Evolutionary conservation across 345 rosid species (phyloP), one percentile per base, ranked within the genome.

Genomic region (Atalantia buxifolia): DNA sequence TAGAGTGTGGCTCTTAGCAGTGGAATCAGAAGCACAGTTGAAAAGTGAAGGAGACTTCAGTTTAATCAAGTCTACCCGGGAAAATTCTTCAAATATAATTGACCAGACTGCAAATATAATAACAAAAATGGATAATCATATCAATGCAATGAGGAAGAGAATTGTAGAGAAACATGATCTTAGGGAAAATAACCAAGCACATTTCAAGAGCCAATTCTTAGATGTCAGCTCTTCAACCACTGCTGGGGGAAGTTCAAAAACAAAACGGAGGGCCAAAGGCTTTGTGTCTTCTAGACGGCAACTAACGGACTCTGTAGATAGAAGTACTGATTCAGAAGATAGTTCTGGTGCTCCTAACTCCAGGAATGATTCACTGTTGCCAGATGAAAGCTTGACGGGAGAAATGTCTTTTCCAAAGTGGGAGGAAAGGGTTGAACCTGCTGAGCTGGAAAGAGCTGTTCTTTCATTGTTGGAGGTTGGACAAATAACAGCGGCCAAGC

Each of bases 1-100:
- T 68, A 89, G 94, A 82, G 98, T 91, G 80, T 94, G 99, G 99
- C 91, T 96, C 30, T 85, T 96, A 85, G 99, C 98, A 30, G 98
- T 96, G 53, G 98, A 94, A 89, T 92, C 99, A 63, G 99, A 96
- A 86, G 95, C 94, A 78, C 93, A 94, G 82, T 78, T 81, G 81
- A 90, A 94, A 81, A 86, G 83, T 85, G 89, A 87, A 38, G 90
- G 97, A 69, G 92, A 90, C 53, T 84, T 85, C 27, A 84, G 80
- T 87, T 82, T 83, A 66, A 80, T 69, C 61, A 75, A 82, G 83
- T 78, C 84, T 68, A 84, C 79, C 64, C 86, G 76, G 70, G 94
- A 85, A 85, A 82, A 84, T 78, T 81, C 84, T 74, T 83, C 90
- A 78, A 87, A 87, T 82, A 93, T 96, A 77, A 90, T 94, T 75